phyloP scores from a whole-genome alignment of 2,329 filamentous ascomycete genomes.

The Microsporum ferrugineum region DNA sequence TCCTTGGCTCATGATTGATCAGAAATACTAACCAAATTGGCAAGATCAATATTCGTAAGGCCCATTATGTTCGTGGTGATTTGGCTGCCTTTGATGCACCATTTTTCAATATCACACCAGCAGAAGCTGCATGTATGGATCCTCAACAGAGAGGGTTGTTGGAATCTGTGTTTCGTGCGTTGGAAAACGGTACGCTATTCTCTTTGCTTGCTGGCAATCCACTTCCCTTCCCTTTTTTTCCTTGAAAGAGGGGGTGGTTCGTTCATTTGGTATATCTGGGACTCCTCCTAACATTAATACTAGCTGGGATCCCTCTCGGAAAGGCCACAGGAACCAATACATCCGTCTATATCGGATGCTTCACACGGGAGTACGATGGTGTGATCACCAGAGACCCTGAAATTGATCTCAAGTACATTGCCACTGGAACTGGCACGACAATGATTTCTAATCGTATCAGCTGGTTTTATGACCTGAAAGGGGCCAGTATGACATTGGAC shows the following conservation, averaged over 20 bases:
- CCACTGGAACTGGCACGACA: conserved; percentile 8
- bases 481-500: conserved; percentile 19
- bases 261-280: neutral
- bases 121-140: conserved; percentile 14
- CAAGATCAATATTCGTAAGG: neutral
- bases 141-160: conserved; percentile 15
- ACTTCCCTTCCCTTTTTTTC: neutral
- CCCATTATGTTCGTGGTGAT: neutral
- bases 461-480: conserved; percentile 21
- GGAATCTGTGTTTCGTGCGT: conserved; percentile 16
- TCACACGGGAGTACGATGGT: conserved; percentile 13
- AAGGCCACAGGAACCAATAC: conserved; percentile 14
- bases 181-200: conserved; percentile 14
- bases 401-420: conserved; percentile 10
- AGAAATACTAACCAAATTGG: neutral
- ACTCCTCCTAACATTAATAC: neutral
- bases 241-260: neutral
- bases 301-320: conserved; percentile 15
- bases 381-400: conserved; percentile 12
- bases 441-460: conserved; percentile 22
- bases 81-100: conserved; percentile 11
- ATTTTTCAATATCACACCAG: conserved; percentile 12
- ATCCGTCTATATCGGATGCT: conserved; percentile 14
- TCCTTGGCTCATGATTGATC: neutral
- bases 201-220: too few species aligned